Evolutionary conservation across 2,329 filamentous ascomycete species (phyloP).

Genomic region (Nectriaceae sp.): DNA sequence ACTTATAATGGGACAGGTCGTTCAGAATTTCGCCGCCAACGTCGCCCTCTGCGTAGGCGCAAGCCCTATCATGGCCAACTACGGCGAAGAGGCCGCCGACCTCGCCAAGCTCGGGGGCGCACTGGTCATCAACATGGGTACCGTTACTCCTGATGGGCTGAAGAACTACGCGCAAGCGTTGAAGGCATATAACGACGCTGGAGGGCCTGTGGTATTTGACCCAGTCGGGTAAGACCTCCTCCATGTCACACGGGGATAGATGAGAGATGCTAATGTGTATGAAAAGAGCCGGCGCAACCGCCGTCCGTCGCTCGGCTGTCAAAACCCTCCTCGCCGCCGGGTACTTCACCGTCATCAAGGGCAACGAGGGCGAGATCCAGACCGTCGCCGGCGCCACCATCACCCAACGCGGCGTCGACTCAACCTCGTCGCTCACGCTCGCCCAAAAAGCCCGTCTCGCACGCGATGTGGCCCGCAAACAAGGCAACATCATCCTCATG

Average conservation of each 20-base stretch:
- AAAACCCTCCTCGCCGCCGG: conserved; percentile 70
- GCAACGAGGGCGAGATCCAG: conserved; percentile 86
- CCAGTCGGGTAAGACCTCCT: conserved; percentile 69
- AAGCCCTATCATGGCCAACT: conserved; percentile 92
- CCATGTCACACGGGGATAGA: too few relatives aligned
- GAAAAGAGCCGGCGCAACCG: conserved; percentile 77
- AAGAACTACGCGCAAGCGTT: conserved; percentile 73
- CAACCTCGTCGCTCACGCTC: conserved; percentile 58
- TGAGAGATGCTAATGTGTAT: too few relatives aligned
- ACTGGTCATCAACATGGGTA: conserved; percentile 94
- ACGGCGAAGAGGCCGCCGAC: conserved; percentile 78
- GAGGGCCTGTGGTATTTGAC: conserved; percentile 79
- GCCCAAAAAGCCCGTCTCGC: conserved; percentile 62
- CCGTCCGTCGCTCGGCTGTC: conserved; percentile 70
- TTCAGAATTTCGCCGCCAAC: conserved; percentile 93
- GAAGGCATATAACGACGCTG: conserved; percentile 75
- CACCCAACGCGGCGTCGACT: conserved; percentile 82
- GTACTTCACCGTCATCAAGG: conserved; percentile 88
- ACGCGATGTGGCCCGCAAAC: conserved; percentile 63
- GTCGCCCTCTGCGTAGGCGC: conserved; percentile 82
- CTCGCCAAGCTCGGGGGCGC: conserved; percentile 76
- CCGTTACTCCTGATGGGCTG: conserved; percentile 74
- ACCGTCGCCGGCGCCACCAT: conserved; percentile 62
- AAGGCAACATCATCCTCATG: conserved; percentile 77
- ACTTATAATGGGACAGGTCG: conserved; percentile 51